Base-by-base conservation (phyloP, 345 rosid genomes). In the Pseudoturritis turrita region DNA sequence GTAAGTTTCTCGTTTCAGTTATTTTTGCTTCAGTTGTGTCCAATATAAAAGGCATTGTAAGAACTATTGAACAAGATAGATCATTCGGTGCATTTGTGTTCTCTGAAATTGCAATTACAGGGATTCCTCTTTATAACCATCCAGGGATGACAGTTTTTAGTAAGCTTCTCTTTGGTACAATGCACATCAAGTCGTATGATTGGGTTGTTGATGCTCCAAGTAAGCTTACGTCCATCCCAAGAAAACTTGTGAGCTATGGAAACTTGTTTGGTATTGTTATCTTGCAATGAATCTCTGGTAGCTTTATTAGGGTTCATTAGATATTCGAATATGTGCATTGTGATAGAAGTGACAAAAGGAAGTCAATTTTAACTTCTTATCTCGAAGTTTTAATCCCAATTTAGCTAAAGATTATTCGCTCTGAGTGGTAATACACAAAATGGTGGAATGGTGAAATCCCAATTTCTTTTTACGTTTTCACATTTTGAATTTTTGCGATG, bases 121-220 rank as follows among this genome's bases (percentile, higher is more conserved):
- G n/a, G n/a, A 83, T 96, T 77, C 99, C 98, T 2, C 96, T 96
- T 46, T 98, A 96, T 73, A 87, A 96, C 58, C 99, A 96, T 81
- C 98, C 99, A 5, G 90, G 86, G 70, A 96, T 96, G 99, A 96
- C 98, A 0, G 98, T 96, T 37, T 96, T 96, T 68, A 87, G 97
- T 79, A 92, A 92, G 84, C 88, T 96, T 61, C 87, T 96, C 6
- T 90, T 90, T 13, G 98, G 99, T 75, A 78, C 90, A 3, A 83
- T 92, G 98, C 97, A 96, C 79, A 88, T 96, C 62, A 96, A 91
- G 81, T 92, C 99, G 3, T 96, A 86, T 37, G 99, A 96, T 72
- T 96, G 97, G 97, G 91, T 74, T 36, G 82, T 6, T 33, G 86
- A 85, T 75, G 83, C 33, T 76, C 80, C 93, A 47, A 9, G 74